phyloP scores from a whole-genome alignment of 1,139 yeast genomes.

The Scheffersomyces quercinus region DNA sequence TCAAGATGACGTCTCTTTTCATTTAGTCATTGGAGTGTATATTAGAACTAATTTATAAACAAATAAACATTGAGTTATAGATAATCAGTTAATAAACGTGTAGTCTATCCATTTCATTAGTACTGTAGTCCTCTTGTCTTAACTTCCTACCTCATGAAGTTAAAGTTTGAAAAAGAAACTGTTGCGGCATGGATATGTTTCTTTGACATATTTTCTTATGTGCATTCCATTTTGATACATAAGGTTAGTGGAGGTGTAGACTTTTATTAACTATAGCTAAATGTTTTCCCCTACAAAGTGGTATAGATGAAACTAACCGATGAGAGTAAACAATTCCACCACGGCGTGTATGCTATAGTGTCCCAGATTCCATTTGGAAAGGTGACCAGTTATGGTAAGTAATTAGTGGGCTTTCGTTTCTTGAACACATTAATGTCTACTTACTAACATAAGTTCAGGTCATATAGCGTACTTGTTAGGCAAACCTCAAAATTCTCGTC shows the following conservation, averaged over 20 bases:
- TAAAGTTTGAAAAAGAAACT: no score
- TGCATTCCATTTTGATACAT: no score
- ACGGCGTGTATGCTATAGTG: conserved; percentile 59
- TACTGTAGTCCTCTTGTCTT: no score
- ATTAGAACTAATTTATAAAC: not conserved
- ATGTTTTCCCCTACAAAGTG: no score
- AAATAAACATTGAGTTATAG: no score
- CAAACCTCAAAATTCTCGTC: conserved; percentile 67
- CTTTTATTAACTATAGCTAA: no score
- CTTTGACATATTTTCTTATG: no score
- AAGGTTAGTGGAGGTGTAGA: no score
- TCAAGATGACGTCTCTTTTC: not conserved
- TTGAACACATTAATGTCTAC: not conserved
- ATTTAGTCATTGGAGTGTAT: conserved; percentile 1
- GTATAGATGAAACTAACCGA: conserved; percentile 31
- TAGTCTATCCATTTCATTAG: no score
- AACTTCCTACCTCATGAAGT: no score
- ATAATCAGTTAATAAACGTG: no score
- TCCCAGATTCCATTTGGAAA: conserved; percentile 60
- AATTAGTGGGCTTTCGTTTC: conserved; percentile 1
- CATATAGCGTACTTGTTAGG: conserved; percentile 67
- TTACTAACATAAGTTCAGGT: conserved; percentile 30
- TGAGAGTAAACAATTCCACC: conserved; percentile 59
- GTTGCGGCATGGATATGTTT: no score
- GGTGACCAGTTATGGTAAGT: conserved; percentile 64